Evolutionary conservation across 2,329 filamentous ascomycete species (phyloP).

Genomic region (Blumeria hordei): DNA sequence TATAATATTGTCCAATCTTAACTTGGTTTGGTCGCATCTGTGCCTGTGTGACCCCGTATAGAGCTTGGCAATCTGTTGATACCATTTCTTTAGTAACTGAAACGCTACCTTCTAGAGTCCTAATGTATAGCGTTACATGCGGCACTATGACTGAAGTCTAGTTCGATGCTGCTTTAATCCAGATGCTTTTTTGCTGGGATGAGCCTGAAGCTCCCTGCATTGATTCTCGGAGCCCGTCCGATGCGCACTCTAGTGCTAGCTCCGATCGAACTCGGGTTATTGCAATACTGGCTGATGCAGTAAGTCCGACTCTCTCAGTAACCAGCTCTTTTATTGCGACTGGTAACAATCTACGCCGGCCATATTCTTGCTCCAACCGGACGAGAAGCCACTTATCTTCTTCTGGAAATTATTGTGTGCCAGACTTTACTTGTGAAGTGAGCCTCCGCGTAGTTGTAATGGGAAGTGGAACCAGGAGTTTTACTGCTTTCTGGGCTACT

Average conservation of each 20-base stretch:
- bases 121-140: background rate
- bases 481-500: background rate
- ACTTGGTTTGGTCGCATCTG: background rate
- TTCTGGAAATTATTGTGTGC: background rate
- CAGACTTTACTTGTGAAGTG: background rate
- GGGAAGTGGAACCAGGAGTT: too few relatives aligned
- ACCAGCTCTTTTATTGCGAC: background rate
- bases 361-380: too few relatives aligned
- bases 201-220: background rate
- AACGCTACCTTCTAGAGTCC: background rate
- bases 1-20: background rate
- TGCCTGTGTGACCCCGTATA: background rate
- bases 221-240: background rate
- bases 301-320: background rate
- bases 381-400: background rate
- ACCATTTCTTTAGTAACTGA: background rate
- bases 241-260: background rate
- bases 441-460: too few relatives aligned
- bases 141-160: background rate
- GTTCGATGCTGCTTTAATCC: background rate
- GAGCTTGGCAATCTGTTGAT: background rate
- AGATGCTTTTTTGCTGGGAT: background rate
- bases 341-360: background rate
- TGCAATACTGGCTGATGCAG: background rate
- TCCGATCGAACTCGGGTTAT: background rate